Evolutionary conservation across 495 filamentous ascomycete genomes (phyloP), one percentile per base, ranked within the genome.

Genomic region (Entonaema liquescens): DNA sequence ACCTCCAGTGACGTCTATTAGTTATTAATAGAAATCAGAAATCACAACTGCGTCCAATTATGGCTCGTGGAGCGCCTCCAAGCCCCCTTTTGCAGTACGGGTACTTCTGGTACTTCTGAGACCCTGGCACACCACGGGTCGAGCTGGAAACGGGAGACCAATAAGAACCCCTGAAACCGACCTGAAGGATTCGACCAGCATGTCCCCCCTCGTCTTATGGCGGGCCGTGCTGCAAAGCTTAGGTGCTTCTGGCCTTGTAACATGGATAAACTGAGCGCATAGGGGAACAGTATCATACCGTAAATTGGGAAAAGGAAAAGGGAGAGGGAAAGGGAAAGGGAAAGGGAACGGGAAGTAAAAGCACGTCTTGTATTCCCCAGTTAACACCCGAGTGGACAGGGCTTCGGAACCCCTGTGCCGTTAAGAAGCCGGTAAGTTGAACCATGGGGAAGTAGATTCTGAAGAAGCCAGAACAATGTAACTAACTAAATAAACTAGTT

Each of bases 1-100:
- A 47, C 50, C 23, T 62, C 36, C 23, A 44, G 55, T 73, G 70
- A 73, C 65, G 70, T 73, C 58, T 62, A 50, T 56, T 29, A 44
- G 62, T 69, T 73, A 73, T 69, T 69, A 73, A 73, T 73, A 73
- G 70, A 65, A 53, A 73, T 50, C 59, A 73, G 70, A 65, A 53
- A 73, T 50, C 59, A 29, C 25, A 54, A 65, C 25, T 31, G 47
- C 17, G 38, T 61, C 68, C 68, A 70, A 70, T 70, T 58, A 65
- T 19, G 54, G 42, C 28, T 60, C 23, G 26, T 31, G 35, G 26
- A 42, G 35, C 38, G 33, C 52, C 42, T 59, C 70, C 58, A 68
- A 73, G 70, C 70, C 70, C 70, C 65, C 65, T 54, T 54, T 60
- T 38, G 26, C n/a, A 35, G 64, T 68, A 68, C 64, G 38, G 36